phyloP scores from a whole-genome alignment of 768 basidiomycete species.

The Candolleomyces aberdarensis region DNA sequence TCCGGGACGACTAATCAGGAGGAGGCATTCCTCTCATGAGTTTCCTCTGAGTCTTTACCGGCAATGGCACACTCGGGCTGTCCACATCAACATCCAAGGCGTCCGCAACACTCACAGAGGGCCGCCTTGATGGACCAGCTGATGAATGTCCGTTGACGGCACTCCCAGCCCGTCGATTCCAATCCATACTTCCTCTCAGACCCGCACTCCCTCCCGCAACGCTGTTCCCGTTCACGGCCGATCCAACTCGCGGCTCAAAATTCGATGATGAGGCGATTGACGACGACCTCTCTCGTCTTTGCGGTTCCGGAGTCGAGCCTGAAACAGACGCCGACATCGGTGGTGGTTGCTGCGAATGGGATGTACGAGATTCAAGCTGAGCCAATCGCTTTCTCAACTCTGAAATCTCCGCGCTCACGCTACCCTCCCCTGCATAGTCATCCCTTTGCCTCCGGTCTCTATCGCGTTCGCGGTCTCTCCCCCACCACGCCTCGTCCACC shows the following conservation, averaged over 20 bases:
- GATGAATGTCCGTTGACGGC: not conserved
- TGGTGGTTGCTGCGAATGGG: not conserved
- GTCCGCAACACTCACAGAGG: not conserved
- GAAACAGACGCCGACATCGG: not conserved
- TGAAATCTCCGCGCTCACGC: not conserved
- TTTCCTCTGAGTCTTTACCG: not conserved
- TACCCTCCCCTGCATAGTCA: not conserved
- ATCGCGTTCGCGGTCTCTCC: not conserved
- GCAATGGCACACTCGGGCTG: not conserved
- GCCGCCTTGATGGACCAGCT: not conserved
- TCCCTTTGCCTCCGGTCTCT: not conserved
- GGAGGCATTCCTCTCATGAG: not conserved
- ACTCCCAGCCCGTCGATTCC: not conserved
- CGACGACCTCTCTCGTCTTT: not conserved
- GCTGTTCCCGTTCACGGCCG: not conserved
- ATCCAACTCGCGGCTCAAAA: not conserved
- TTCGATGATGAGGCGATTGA: slow-evolving; percentile 5
- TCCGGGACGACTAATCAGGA: not conserved
- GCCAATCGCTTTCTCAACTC: not conserved
- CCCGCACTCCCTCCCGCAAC: not conserved
- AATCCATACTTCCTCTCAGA: not conserved
- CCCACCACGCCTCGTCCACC: not conserved
- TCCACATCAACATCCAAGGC: not conserved
- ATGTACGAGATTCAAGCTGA: not conserved
- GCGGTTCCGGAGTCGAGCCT: not conserved